phyloP scores from a whole-genome alignment of 140 eudicot genomes.

The Anethum foeniculum region DNA sequence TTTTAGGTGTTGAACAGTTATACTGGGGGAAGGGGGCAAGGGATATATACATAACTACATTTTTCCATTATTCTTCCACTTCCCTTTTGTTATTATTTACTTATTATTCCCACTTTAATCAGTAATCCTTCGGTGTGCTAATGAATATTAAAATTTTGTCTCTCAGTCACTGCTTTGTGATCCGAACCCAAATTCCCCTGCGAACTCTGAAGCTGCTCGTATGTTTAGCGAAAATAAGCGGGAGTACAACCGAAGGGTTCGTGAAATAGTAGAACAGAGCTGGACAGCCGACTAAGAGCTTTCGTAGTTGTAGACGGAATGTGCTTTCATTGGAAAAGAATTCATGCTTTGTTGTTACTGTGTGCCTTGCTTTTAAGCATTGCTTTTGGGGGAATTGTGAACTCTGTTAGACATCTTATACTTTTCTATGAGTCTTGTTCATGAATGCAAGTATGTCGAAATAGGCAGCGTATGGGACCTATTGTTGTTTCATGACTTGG shows the following conservation, averaged over 20 bases:
- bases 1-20: not conserved
- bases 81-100: not conserved
- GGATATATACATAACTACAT: not conserved
- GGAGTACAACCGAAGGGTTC: conserved; percentile 6
- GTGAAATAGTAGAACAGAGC: conserved; percentile 8
- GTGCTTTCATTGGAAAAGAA: not conserved
- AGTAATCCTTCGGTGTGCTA: not conserved
- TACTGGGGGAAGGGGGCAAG: not conserved
- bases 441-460: not conserved
- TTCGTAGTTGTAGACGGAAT: not conserved
- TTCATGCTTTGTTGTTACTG: not conserved
- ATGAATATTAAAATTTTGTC: not conserved
- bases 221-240: conserved; percentile 7
- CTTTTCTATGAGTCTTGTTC: not conserved
- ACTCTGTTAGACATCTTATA: not conserved
- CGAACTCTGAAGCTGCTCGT: conserved; percentile 4
- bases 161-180: conserved; percentile 8
- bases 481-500: conserved; percentile 1
- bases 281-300: not conserved
- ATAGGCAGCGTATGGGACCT: not conserved
- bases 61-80: not conserved
- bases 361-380: not conserved
- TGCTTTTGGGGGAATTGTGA: not conserved
- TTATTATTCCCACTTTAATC: not conserved
- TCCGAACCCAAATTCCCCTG: conserved; percentile 8